These are phyloP conservation scores for Wallacemonas rigidus DNA, from an alignment of 208 protist species.

Conservation along the genomic window DNA sequence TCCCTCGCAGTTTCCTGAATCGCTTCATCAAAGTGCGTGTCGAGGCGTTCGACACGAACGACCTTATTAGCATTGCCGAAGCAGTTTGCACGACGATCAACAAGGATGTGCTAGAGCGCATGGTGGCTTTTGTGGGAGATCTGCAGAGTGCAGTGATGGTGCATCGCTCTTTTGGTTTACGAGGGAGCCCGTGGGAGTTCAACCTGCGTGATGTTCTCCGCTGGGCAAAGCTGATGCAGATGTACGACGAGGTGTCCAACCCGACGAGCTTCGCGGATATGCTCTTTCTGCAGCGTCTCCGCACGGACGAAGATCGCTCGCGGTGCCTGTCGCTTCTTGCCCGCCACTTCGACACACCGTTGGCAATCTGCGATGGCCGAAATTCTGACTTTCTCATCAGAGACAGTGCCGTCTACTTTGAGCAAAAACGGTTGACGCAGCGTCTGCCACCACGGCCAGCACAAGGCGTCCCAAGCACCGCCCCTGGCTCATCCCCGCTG, in stretches of 20 bases:
- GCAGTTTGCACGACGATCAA: constrained; percentile 83
- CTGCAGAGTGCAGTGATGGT: constrained; percentile 93
- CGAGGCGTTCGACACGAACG: constrained; percentile 82
- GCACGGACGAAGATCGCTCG: constrained; percentile 67
- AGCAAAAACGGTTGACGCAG: constrained; percentile 32
- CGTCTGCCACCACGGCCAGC: constrained; percentile 17
- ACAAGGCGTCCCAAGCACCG: not conserved
- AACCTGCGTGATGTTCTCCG: constrained; percentile 99
- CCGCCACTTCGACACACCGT: constrained; percentile 43
- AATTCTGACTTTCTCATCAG: constrained; percentile 78
- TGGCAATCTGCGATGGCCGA: constrained; percentile 22
- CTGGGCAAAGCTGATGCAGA: constrained; percentile 95
- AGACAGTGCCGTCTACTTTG: constrained; percentile 64
- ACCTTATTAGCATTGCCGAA: constrained; percentile 88
- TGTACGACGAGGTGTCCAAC: constrained; percentile 44
- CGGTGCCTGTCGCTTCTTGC: constrained; percentile 44
- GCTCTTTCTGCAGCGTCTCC: constrained; percentile 90
- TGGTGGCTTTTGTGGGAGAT: constrained; percentile 95
- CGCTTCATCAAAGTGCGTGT: constrained; percentile 98
- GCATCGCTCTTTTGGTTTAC: constrained; percentile 72
- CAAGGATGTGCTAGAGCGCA: constrained; percentile 62
- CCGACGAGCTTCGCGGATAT: constrained; percentile 73
- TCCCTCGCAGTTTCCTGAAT: constrained; percentile 99
- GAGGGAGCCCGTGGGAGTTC: constrained; percentile 99
- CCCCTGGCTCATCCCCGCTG: constrained; percentile 22